Evolutionary conservation across 768 basidiomycete species (phyloP).

Genomic region (Heimioporus sp.): DNA sequence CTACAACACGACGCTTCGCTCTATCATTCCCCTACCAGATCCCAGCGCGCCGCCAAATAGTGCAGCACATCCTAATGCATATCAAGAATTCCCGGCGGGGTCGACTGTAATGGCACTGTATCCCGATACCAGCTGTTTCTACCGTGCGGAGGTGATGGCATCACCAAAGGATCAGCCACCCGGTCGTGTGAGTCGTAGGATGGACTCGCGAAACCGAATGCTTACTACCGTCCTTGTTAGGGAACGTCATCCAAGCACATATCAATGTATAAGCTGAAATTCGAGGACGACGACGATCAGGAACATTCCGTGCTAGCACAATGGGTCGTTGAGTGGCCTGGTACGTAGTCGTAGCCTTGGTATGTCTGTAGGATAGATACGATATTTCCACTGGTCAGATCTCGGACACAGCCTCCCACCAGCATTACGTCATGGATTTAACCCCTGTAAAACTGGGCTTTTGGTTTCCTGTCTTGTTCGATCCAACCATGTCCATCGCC

Average conservation of each 20-base stretch:
- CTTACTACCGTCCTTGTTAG: slow-evolving; percentile 17
- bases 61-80: slow-evolving; percentile 64
- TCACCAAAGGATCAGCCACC: slow-evolving; percentile 48
- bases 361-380: too few relatives aligned
- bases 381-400: too few relatives aligned
- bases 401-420: too few relatives aligned
- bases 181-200: slow-evolving; percentile 35
- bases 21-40: slow-evolving; percentile 81
- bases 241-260: slow-evolving; percentile 44
- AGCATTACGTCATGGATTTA: slow-evolving; percentile 10
- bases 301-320: slow-evolving; percentile 75
- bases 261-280: slow-evolving; percentile 74
- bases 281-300: slow-evolving; percentile 87
- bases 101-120: slow-evolving; percentile 85
- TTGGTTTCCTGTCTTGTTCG: not conserved
- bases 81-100: slow-evolving; percentile 69
- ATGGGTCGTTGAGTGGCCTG: slow-evolving; percentile 82
- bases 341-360: slow-evolving; percentile 11
- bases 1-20: slow-evolving; percentile 67
- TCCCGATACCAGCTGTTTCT: slow-evolving; percentile 90
- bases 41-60: slow-evolving; percentile 54
- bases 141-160: slow-evolving; percentile 80
- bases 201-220: not conserved
- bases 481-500: slow-evolving; percentile 55
- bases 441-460: slow-evolving; percentile 8